Evolutionary conservation across 768 basidiomycete species (phyloP), one percentile per base, ranked within the genome.

Genomic region (Russula sp.): DNA sequence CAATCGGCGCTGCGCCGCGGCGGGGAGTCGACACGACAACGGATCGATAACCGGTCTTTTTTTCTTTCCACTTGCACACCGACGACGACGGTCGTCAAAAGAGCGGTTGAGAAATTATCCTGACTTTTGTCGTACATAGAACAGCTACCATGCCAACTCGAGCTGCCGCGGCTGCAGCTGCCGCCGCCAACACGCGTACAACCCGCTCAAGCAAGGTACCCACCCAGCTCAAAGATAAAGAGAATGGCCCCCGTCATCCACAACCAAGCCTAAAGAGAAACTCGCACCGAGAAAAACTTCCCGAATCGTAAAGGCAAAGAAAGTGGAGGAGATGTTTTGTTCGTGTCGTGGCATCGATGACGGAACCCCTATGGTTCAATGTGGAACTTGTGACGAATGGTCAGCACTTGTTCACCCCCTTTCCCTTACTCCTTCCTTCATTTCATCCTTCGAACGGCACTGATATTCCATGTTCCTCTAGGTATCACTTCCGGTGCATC

Each of bases 401-500:
- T 87, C 67, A 68, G 82, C 74, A 28, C 59, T 13, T 22, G 1
- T 20, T 44, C 59, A 28, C 5, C 18, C 34, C 24, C 49, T 16
- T 14, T 10, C 30, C 61, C 38, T 51, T 42, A 44, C 24, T 22
- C 56, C n/a, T n/a, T n/a, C n/a, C n/a, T 48, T 60, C 56, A 30
- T 18, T 38, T 40, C 60, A 50, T 38, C 16, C 42, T n/a, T 24
- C 42, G 49, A 46, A 24, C 48, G 46, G 34, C 62, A 52, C 49
- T 53, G 5, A 62, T 55, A 24, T 36, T 13, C 28, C 28, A 30
- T 30, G 3, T 22, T 28, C 11, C 5, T 30, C 49, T 24, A 92
- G 90, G 91, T 90, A 84, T 74, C 90, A 92, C 74, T 92, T 92
- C 68, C 74, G 75, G 26, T 92, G 90, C 75, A 79, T 92, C 14